A percentile compares a stretch with the other conserved stretches of the same genome.
Evolutionary conservation across 1,284 basidiomycete species (phyloP).

Genomic region (Phenoliferia sp.): DNA sequence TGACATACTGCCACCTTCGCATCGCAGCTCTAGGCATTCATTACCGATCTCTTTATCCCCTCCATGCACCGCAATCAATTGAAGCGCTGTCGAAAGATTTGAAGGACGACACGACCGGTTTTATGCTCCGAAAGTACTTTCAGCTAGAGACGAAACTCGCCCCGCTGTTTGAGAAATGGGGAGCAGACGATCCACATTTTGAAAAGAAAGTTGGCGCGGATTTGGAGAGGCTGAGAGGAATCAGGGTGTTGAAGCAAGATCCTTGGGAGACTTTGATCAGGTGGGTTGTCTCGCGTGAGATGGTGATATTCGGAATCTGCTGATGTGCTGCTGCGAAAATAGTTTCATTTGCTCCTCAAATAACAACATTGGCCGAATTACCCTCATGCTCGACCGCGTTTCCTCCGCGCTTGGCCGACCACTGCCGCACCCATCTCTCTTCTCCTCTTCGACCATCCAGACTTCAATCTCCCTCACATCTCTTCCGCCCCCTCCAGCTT

Average conservation of each 20-base stretch:
- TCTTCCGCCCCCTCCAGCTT: constrained; percentile 43
- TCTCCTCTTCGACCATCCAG: constrained; percentile 11
- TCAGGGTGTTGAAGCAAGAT: constrained; percentile 79
- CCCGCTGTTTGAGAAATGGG: constrained; percentile 75
- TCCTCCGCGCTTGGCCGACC: constrained; percentile 31
- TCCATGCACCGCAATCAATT: constrained; percentile 15
- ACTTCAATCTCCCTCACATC: constrained; percentile 34
- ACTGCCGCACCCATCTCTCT: constrained; percentile 30
- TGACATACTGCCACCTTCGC: not conserved
- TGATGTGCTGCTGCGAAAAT: not conserved
- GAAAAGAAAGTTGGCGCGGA: constrained; percentile 56
- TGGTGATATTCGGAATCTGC: not conserved
- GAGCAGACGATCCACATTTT: constrained; percentile 67
- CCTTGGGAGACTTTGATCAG: constrained; percentile 92
- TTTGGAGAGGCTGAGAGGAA: constrained; percentile 53
- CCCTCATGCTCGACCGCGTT: constrained; percentile 70
- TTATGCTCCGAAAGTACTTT: constrained; percentile 84
- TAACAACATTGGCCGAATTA: constrained; percentile 90
- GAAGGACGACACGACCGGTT: constrained; percentile 59
- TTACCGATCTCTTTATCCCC: constrained; percentile 32
- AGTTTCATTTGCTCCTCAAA: constrained; percentile 99
- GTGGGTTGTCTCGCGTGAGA: constrained; percentile 51
- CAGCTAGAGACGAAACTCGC: constrained; percentile 72
- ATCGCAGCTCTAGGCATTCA: constrained; percentile 26
- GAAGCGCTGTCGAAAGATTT: constrained; percentile 43